phyloP scores from a whole-genome alignment of 192 early-diverging fungal genomes.

The Coemansia furcata region DNA sequence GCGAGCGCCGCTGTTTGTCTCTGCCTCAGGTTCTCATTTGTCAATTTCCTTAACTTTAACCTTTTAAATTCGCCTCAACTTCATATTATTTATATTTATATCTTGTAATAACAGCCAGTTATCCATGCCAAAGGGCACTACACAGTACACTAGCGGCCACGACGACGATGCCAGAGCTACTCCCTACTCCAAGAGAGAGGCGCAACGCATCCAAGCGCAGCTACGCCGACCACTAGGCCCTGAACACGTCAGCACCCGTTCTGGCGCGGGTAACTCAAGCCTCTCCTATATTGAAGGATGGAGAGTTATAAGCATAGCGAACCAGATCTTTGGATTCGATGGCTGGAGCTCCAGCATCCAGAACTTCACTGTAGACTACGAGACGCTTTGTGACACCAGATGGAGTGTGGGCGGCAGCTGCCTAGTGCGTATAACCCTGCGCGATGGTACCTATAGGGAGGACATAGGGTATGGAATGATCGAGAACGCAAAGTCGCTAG shows the following conservation, averaged over 20 bases:
- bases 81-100: neutral
- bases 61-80: neutral
- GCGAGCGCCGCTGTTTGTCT: neutral
- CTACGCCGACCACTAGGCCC: conserved; percentile 66
- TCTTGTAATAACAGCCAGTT: neutral
- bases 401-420: conserved; percentile 71
- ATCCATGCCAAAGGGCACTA: neutral
- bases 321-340: conserved; percentile 93
- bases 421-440: conserved; percentile 77
- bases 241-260: conserved; percentile 63
- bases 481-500: conserved; percentile 76
- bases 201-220: conserved; percentile 14
- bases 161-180: neutral
- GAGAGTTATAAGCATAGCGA: conserved; percentile 82
- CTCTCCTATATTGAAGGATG: conserved; percentile 82
- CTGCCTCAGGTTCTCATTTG: neutral
- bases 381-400: conserved; percentile 48
- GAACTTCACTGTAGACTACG: conserved; percentile 75
- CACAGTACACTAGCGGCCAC: neutral
- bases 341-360: conserved; percentile 82
- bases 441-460: conserved; percentile 85
- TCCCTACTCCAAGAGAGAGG: conserved; percentile 19
- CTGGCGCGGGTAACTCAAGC: conserved; percentile 66
- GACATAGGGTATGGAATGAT: conserved; percentile 85
- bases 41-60: neutral